Evolutionary conservation across 345 rosid species (phyloP).

Genomic region (Gossypium raimondii): DNA sequence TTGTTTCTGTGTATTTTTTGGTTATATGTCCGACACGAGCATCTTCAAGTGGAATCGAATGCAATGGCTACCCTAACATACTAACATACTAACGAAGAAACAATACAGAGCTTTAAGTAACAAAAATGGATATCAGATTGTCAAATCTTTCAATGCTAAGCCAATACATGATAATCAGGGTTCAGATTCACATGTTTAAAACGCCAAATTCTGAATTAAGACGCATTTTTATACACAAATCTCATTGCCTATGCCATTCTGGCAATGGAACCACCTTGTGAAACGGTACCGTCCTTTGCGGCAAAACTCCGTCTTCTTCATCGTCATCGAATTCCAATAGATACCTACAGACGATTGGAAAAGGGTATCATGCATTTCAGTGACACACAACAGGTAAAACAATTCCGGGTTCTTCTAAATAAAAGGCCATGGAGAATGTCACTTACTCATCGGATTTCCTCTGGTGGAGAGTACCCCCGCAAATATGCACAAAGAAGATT

Average conservation of each 20-base stretch:
- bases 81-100: not conserved
- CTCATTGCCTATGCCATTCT: conserved; percentile 73
- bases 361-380: not conserved
- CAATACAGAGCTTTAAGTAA: not conserved
- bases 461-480: conserved; percentile 37
- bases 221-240: conserved; percentile 24
- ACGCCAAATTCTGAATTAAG: not conserved
- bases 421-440: not conserved
- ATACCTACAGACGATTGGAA: conserved; percentile 42
- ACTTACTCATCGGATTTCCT: conserved; percentile 91
- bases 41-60: too few species aligned
- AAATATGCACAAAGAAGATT: conserved; percentile 21
- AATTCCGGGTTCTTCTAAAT: not conserved
- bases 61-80: not conserved
- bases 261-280: conserved; percentile 79
- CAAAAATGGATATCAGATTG: not conserved
- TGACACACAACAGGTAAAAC: not conserved
- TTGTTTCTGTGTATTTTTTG: too few species aligned
- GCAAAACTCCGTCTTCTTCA: conserved; percentile 89
- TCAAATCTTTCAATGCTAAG: not conserved
- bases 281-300: conserved; percentile 77
- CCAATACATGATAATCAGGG: not conserved
- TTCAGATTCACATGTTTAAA: not conserved
- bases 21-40: too few species aligned
- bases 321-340: conserved; percentile 89